phyloP scores from a whole-genome alignment of 148 eudicot genomes.

The Arctostaphylos glauca region DNA sequence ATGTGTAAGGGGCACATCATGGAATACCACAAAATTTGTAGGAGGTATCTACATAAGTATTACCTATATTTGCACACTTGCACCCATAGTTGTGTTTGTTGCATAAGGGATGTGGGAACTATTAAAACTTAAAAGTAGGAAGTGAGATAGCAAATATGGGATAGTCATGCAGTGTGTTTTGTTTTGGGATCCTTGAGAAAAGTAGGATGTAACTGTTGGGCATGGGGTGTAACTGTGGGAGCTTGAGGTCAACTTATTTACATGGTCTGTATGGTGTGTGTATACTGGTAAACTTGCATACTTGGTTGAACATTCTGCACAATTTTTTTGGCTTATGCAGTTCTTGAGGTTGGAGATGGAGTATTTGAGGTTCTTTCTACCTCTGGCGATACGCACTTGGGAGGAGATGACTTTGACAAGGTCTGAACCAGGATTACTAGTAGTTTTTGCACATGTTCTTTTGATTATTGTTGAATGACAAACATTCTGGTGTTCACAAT shows the following conservation, averaged over 20 bases:
- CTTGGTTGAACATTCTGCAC: background rate
- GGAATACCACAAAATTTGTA: too few relatives aligned
- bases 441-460: background rate
- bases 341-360: conserved; percentile 98
- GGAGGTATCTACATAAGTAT: too few relatives aligned
- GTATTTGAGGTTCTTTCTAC: conserved; percentile 98
- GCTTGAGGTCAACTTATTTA: background rate
- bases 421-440: conserved; percentile 22
- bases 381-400: conserved; percentile 95
- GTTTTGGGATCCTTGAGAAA: too few relatives aligned
- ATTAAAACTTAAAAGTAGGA: too few relatives aligned
- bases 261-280: background rate
- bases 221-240: too few relatives aligned
- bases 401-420: conserved; percentile 98
- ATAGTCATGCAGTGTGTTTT: too few relatives aligned
- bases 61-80: too few relatives aligned
- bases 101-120: too few relatives aligned
- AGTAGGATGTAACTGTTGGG: too few relatives aligned
- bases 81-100: too few relatives aligned
- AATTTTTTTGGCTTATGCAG: conserved; percentile 29
- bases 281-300: background rate
- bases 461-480: background rate
- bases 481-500: background rate
- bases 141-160: too few relatives aligned
- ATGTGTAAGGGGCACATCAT: too few relatives aligned